phyloP scores from a whole-genome alignment of 148 eudicot species.

The Tetragonia tetragonoides region DNA sequence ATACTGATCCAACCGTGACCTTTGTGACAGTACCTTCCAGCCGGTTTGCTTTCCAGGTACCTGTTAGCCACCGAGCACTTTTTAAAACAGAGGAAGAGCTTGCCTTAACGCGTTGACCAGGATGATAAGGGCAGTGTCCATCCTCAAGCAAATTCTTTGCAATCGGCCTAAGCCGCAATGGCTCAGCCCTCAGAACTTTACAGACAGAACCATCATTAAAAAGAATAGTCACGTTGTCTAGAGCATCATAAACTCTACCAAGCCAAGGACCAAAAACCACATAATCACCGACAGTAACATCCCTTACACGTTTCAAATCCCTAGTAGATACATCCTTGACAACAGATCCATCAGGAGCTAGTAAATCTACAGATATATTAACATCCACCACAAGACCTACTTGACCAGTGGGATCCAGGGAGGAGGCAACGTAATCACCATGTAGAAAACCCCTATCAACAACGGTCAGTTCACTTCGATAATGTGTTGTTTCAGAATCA shows the following conservation, averaged over 20 bases:
- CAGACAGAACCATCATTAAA: conserved; percentile 92
- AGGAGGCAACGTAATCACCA: conserved; percentile 94
- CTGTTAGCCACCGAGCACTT: conserved; percentile 78
- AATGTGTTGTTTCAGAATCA: conserved; percentile 63
- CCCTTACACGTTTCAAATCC: conserved; percentile 76
- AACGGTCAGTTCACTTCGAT: conserved; percentile 53
- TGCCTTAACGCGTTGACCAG: conserved; percentile 90
- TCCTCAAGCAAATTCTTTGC: conserved; percentile 71
- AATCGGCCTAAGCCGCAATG: conserved; percentile 71
- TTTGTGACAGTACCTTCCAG: conserved; percentile 85
- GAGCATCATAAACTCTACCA: conserved; percentile 88
- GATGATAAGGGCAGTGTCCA: conserved; percentile 88
- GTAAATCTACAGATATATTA: conserved; percentile 62
- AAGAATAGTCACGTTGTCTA: conserved; percentile 78
- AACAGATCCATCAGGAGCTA: conserved; percentile 54
- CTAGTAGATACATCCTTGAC: conserved; percentile 55
- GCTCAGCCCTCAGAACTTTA: conserved; percentile 85
- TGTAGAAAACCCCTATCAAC: conserved; percentile 80
- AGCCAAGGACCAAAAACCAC: conserved; percentile 91
- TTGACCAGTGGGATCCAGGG: conserved; percentile 80
- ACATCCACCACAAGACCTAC: conserved; percentile 86
- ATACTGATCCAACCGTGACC: conserved; percentile 77
- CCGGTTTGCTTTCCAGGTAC: conserved; percentile 74
- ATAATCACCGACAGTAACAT: conserved; percentile 80
- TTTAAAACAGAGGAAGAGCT: conserved; percentile 84